A percentile compares a stretch with the other conserved stretches of the same genome.
Conservation (phyloP, 2,329 filamentous ascomycete genomes). For the Colletotrichum horii region DNA sequence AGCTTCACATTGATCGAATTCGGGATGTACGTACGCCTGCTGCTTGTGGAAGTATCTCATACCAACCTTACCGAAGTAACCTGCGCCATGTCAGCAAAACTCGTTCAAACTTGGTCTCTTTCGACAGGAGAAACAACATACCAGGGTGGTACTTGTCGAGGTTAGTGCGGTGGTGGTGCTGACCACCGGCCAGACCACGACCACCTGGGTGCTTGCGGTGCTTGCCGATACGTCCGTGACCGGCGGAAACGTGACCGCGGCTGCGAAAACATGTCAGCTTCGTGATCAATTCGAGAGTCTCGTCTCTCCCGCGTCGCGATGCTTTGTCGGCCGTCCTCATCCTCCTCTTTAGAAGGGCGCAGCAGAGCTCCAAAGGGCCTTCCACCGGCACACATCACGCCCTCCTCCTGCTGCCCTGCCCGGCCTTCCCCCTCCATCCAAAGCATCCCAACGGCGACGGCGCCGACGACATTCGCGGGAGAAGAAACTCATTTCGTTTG, state of each 20-base stretch:
- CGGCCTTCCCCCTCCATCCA: not conserved
- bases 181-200: conserved; percentile 94
- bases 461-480: conserved; percentile 23
- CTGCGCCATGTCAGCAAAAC: conserved; percentile 82
- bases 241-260: conserved; percentile 97
- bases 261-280: conserved; percentile 47
- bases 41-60: conserved; percentile 98
- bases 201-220: conserved; percentile 90
- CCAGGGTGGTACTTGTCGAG: conserved; percentile 72
- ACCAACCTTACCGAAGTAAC: conserved; percentile 99
- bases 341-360: not conserved
- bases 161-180: conserved; percentile 98
- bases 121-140: not conserved
- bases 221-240: conserved; percentile 98
- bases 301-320: conserved; percentile 4
- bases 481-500: not conserved
- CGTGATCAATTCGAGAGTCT: not conserved
- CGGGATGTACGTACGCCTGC: conserved; percentile 56
- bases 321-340: not conserved
- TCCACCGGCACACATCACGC: not conserved
- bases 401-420: not conserved
- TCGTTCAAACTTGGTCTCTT: not conserved
- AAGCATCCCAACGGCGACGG: conserved; percentile 8
- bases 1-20: not conserved
- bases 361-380: not conserved